phyloP scores from a whole-genome alignment of 345 rosid genomes.

The Leavenworthia alabamica region DNA sequence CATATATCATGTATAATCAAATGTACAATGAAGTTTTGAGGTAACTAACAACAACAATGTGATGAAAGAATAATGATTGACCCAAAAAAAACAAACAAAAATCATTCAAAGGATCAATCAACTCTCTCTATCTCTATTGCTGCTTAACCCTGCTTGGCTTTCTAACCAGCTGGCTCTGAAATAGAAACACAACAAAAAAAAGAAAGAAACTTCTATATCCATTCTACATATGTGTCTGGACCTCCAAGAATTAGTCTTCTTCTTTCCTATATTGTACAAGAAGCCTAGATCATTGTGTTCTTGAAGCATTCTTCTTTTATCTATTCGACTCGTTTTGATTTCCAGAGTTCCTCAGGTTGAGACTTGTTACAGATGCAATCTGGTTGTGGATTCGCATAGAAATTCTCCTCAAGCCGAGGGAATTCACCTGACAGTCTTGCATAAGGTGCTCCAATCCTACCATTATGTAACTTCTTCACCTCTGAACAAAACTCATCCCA shows the following conservation, averaged over 20 bases:
- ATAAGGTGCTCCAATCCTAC: constrained; percentile 75
- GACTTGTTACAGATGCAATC: constrained; percentile 67
- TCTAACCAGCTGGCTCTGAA: not conserved
- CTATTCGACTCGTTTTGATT: constrained; percentile 13
- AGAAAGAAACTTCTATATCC: constrained; percentile 3
- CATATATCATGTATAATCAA: not conserved
- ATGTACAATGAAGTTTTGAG: constrained; percentile 1
- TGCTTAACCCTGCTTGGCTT: not conserved
- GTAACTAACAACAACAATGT: constrained; percentile 15
- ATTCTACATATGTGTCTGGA: constrained; percentile 14
- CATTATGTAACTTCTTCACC: constrained; percentile 53
- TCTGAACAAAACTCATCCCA: constrained; percentile 71
- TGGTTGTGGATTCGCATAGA: constrained; percentile 85
- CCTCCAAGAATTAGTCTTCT: constrained; percentile 20
- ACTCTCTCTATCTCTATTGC: constrained; percentile 8
- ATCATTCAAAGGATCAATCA: not conserved
- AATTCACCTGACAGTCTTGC: constrained; percentile 54
- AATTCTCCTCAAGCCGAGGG: constrained; percentile 81
- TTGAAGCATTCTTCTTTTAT: constrained; percentile 18
- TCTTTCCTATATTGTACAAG: constrained; percentile 29
- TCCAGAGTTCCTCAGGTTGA: constrained; percentile 25
- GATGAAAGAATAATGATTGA: not conserved
- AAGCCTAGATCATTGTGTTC: constrained; percentile 21
- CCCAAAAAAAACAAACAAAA: not conserved
- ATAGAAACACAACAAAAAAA: too few species aligned